Percentiles rank a stretch among this genome's conserved stretches.
These are phyloP conservation scores for Camillea tinctor DNA, from an alignment of 2,329 filamentous ascomycete species.

Conservation along the genomic window DNA sequence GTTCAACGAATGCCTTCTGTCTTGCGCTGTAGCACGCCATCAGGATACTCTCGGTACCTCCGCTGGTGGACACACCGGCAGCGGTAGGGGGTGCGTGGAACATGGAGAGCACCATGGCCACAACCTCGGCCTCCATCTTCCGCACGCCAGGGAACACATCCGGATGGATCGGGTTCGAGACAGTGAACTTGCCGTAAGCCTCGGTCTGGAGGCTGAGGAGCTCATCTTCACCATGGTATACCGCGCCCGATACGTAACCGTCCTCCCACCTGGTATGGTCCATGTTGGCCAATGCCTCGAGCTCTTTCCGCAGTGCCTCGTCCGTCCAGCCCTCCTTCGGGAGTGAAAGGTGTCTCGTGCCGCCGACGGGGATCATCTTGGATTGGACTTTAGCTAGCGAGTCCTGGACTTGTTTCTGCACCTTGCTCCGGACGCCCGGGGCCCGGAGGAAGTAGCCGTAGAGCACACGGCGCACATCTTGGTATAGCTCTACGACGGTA, in stretches of 20 bases:
- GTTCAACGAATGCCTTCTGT: slow-evolving; percentile 83
- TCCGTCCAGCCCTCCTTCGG: slow-evolving; percentile 81
- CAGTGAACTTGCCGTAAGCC: slow-evolving; percentile 90
- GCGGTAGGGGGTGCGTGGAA: slow-evolving; percentile 87
- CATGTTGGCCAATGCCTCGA: slow-evolving; percentile 77
- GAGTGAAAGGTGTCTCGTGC: slow-evolving; percentile 71
- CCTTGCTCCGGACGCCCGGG: slow-evolving; percentile 82
- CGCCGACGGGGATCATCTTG: slow-evolving; percentile 75
- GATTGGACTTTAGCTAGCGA: slow-evolving; percentile 76
- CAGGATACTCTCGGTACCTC: slow-evolving; percentile 93
- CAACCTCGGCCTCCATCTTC: slow-evolving; percentile 99
- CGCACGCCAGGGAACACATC: slow-evolving; percentile 97
- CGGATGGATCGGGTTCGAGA: slow-evolving; percentile 94
- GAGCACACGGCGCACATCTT: slow-evolving; percentile 65
- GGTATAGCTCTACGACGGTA: slow-evolving; percentile 72
- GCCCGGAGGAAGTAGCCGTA: slow-evolving; percentile 85
- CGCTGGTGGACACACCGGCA: slow-evolving; percentile 85
- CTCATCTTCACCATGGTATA: slow-evolving; percentile 89
- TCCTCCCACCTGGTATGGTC: slow-evolving; percentile 97
- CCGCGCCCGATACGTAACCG: slow-evolving; percentile 87
- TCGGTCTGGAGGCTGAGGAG: slow-evolving; percentile 84
- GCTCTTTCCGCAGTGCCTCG: slow-evolving; percentile 76
- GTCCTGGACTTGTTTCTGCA: slow-evolving; percentile 80
- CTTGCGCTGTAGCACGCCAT: slow-evolving; percentile 91
- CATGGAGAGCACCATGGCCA: slow-evolving; percentile 87